Evolutionary conservation across 192 early-diverging fungal species (phyloP).

Genomic region (Powellomyces hirtus): DNA sequence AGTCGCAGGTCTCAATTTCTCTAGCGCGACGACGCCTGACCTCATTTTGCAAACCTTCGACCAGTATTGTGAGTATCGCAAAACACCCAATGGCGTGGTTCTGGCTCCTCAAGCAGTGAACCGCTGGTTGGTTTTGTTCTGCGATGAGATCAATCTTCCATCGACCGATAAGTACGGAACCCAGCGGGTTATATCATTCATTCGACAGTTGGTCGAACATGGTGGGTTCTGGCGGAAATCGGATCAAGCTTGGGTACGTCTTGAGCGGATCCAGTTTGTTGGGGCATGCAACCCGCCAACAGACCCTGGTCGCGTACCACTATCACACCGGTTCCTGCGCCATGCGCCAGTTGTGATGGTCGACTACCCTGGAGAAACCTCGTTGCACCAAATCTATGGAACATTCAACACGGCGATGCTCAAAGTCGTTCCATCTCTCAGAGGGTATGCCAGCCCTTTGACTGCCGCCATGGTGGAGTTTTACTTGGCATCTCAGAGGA

Average conservation of each 20-base stretch:
- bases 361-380: conserved; percentile 92
- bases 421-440: conserved; percentile 85
- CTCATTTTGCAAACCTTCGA: conserved; percentile 94
- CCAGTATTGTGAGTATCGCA: conserved; percentile 97
- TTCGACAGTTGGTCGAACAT: conserved; percentile 92
- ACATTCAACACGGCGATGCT: conserved; percentile 91
- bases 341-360: conserved; percentile 97
- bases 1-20: conserved; percentile 98
- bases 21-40: conserved; percentile 94
- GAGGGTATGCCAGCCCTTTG: conserved; percentile 86
- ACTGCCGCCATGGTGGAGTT: conserved; percentile 98
- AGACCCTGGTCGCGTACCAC: conserved; percentile 94
- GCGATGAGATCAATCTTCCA: conserved; percentile 99
- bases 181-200: conserved; percentile 94
- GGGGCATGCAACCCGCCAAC: conserved; percentile 99
- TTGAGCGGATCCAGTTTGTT: conserved; percentile 98
- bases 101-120: conserved; percentile 79
- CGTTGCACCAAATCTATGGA: conserved; percentile 93
- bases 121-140: conserved; percentile 97
- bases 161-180: conserved; percentile 95
- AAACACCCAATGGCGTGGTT: conserved; percentile 87
- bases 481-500: conserved; percentile 82
- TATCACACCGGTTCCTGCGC: conserved; percentile 94
- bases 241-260: conserved; percentile 89
- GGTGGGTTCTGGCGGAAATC: conserved; percentile 94